Evolutionary conservation across 306 rosid species (phyloP).

Genomic region (Vicia sativa): DNA sequence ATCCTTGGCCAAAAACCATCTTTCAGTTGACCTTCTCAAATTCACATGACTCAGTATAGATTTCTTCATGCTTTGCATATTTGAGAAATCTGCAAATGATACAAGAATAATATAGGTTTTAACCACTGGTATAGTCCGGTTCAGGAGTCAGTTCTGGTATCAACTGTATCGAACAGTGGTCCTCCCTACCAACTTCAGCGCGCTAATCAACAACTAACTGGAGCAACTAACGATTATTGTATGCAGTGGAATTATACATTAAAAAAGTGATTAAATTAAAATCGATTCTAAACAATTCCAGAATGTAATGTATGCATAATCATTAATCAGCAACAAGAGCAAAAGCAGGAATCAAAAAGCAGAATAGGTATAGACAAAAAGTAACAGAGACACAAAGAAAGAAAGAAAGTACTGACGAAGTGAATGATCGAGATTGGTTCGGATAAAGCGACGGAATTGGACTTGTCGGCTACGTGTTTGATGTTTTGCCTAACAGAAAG

Average conservation of each 20-base stretch:
- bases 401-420: slow-evolving; percentile 31
- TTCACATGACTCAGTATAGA: slow-evolving; percentile 60
- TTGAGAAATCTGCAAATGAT: slow-evolving; percentile 35
- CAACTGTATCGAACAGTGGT: too few relatives aligned
- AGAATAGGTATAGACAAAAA: background rate
- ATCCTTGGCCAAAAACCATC: slow-evolving; percentile 37
- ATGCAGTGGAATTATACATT: too few relatives aligned
- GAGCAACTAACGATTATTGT: too few relatives aligned
- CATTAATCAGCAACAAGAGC: background rate
- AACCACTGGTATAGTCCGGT: too few relatives aligned
- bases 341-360: slow-evolving; percentile 19
- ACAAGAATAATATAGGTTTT: too few relatives aligned
- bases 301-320: too few relatives aligned
- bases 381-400: background rate
- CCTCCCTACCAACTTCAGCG: too few relatives aligned
- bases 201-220: too few relatives aligned
- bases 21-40: slow-evolving; percentile 46
- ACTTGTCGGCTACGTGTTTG: slow-evolving; percentile 36
- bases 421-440: slow-evolving; percentile 9
- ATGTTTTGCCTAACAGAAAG: slow-evolving; percentile 29
- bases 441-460: slow-evolving; percentile 15
- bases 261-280: too few relatives aligned
- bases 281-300: too few relatives aligned
- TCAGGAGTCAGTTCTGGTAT: too few relatives aligned
- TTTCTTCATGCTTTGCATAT: slow-evolving; percentile 66